Evolutionary conservation across 495 filamentous ascomycete species (phyloP), one percentile per base, ranked within the genome.

Genomic region (Durotheca rogersii): DNA sequence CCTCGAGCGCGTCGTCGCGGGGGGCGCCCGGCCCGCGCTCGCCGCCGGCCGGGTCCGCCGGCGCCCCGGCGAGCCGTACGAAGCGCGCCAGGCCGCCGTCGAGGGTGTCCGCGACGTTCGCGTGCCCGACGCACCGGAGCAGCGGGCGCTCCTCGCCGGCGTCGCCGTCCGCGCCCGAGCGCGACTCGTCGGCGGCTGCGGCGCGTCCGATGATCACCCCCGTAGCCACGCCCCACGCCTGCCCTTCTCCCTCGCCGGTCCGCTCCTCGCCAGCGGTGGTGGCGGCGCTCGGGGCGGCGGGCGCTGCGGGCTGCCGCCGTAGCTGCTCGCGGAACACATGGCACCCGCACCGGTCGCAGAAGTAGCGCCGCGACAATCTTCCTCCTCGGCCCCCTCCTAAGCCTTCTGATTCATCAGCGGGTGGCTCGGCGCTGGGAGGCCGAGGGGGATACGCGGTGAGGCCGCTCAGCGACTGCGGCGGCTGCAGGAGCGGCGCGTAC

Each of bases 281-380:
- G n/a, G n/a, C n/a, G n/a, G n/a, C n/a, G n/a, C n/a, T n/a, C n/a
- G n/a, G n/a, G n/a, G n/a, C n/a, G n/a, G n/a, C n/a, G n/a, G n/a
- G n/a, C n/a, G n/a, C n/a, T n/a, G n/a, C n/a, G n/a, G n/a, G n/a
- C n/a, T n/a, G n/a, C n/a, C n/a, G n/a, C n/a, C 41, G 0, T 20
- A 20, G 10, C 14, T 42, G 20, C 6, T 15, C 7, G 15, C 65
- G 60, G 42, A 85, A 82, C 52, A 83, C 69, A 53, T 87, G 82
- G 18, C 81, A 79, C 21, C 85, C 85, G 51, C 87, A 91, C 10
- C 66, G 80, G n/a, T 61, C 55, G 65, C 87, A 90, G 65, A 87
- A 88, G 53, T 80, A 83, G 10, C 81, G 80, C 14, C 18, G 42
- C 14, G 7, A n/a, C n/a, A n/a, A n/a, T n/a, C n/a, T n/a, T n/a